Evolutionary conservation across 495 filamentous ascomycete species (phyloP).

Genomic region (Penicillium coprophilum): DNA sequence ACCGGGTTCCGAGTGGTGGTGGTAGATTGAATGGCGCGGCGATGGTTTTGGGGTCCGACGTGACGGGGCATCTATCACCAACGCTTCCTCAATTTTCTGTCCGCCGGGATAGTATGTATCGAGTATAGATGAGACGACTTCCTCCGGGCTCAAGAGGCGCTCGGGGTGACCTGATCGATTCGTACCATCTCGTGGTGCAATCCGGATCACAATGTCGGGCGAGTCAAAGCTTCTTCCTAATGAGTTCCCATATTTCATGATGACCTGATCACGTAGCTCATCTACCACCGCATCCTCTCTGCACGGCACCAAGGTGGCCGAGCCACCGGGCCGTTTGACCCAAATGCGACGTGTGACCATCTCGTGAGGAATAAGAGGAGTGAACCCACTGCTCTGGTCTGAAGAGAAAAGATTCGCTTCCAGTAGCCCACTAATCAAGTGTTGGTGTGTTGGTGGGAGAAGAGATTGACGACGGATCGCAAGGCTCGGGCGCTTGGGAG

Average conservation of each 20-base stretch:
- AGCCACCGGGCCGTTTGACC: constrained; percentile 83
- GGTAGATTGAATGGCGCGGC: constrained; percentile 58
- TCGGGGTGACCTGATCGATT: constrained; percentile 54
- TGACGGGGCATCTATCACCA: constrained; percentile 83
- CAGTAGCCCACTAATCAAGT: constrained; percentile 45
- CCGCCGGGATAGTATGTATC: constrained; percentile 88
- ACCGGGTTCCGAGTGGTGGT: constrained; percentile 59
- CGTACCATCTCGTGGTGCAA: constrained; percentile 53
- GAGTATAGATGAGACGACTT: constrained; percentile 72
- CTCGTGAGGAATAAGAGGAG: constrained; percentile 24
- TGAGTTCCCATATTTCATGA: constrained; percentile 91
- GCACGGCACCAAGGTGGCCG: constrained; percentile 83
- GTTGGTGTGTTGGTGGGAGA: constrained; percentile 45
- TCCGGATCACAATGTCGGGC: constrained; percentile 75
- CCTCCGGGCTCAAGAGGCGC: constrained; percentile 78
- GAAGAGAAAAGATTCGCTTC: constrained; percentile 32
- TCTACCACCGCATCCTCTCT: constrained; percentile 89
- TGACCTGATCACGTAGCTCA: constrained; percentile 87
- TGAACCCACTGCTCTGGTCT: constrained; percentile 22
- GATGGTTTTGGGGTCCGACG: constrained; percentile 84
- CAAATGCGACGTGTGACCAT: constrained; percentile 79
- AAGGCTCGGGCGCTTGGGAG: constrained; percentile 44
- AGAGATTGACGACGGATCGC: constrained; percentile 51
- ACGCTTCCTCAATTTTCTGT: constrained; percentile 84
- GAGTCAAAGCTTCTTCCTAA: constrained; percentile 85